Base-by-base conservation (phyloP, 257 asterid genomes). In the Forsythia suspensa region DNA sequence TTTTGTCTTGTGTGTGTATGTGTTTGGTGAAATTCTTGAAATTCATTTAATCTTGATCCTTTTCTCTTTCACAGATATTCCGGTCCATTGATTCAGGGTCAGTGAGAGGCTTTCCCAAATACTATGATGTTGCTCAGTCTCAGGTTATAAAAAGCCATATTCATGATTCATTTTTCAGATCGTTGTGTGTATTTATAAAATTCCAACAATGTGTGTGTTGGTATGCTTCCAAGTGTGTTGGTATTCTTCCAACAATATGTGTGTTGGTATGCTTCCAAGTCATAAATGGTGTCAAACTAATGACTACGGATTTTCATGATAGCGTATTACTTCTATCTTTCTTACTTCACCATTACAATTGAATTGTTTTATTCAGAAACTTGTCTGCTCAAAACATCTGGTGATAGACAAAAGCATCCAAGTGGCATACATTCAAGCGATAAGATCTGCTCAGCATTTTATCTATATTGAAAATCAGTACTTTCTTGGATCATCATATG, bases 41-140 rank as follows among this genome's bases (percentile, higher is more conserved):
- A 37, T 76, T 59, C 42, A 52, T 77, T 65, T 72, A 67, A 68
- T n/a, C 59, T 55, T 37, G 51, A 41, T 36, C 16, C 51, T 82
- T 55, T 55, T 61, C 46, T 48, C 72, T 85, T 79, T 71, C 81
- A 44, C 89, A 94, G 98, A 89, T 94, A 73, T 94, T 94, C 85
- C 92, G 98, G 78, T 94, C 98, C 80, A 94, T 94, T 18, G 98
- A 94, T 84, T 94, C 98, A 36, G 98, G 97, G 51, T 92, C 98
- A 37, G 82, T 89, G 72, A 88, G 85, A 84, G 98, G 98, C 66
- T 92, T 92, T 72, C 97, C 97, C 63, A 92, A 90, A 78, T 80
- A 72, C 55, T 74, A 61, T 72, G 90, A 91, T 82, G 90, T 71
- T 70, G 93, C 92, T 59, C 82, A 86, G 78, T 82, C 82, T 74